phyloP scores from a whole-genome alignment of 208 protist genomes.

The Acanthamoeba royreba region DNA sequence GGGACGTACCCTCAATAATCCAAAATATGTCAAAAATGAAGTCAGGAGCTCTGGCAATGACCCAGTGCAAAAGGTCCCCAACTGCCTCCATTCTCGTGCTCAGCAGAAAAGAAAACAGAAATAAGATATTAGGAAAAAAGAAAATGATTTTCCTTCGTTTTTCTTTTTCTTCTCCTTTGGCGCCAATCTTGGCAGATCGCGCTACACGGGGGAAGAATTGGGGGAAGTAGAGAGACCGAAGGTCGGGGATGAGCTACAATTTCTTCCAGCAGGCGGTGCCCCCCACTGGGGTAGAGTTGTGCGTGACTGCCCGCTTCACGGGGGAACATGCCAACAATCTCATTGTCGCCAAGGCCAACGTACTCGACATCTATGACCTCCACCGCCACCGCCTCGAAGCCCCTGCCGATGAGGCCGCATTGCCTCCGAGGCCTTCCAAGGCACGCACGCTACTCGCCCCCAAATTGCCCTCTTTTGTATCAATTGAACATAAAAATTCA shows the following conservation, averaged over 20 bases:
- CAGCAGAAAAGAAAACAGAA: too few species aligned
- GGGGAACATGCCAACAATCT: neutral
- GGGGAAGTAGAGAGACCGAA: too few species aligned
- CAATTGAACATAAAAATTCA: too few species aligned
- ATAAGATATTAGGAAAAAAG: too few species aligned
- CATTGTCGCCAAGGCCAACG: conserved; percentile 25
- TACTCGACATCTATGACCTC: conserved; percentile 28
- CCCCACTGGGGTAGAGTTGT: conserved; percentile 24
- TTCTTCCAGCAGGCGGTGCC: conserved; percentile 28
- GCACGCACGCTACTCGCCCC: neutral
- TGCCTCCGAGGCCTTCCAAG: too few species aligned
- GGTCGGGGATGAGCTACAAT: conserved; percentile 37
- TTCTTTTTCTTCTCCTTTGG: too few species aligned
- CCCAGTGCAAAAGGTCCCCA: neutral
- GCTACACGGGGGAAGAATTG: too few species aligned
- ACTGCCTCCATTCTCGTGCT: neutral
- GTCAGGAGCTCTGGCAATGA: neutral
- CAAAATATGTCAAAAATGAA: neutral
- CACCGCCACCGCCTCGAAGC: neutral
- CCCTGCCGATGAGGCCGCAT: neutral
- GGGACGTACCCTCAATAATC: neutral
- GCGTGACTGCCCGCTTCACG: conserved; percentile 5
- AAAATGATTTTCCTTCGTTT: too few species aligned
- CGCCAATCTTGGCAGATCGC: too few species aligned
- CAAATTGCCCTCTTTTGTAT: neutral